Evolutionary conservation across 2,329 filamentous ascomycete species (phyloP).

Genomic region (Dactylellina leptospora): DNA sequence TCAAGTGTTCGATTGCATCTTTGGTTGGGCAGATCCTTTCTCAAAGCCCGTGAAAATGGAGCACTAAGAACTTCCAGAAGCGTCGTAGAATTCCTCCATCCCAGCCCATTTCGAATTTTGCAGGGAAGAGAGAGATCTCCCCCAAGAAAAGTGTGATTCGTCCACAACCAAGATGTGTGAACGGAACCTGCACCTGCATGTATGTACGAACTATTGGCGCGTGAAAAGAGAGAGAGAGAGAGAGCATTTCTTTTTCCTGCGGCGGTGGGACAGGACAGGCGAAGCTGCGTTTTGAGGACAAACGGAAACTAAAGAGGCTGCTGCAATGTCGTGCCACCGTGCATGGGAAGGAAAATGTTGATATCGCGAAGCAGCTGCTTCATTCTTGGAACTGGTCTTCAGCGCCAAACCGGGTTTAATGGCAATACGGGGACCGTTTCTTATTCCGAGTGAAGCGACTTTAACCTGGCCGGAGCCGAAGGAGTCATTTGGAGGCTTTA

Average conservation of each 20-base stretch:
- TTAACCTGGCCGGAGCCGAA: slow-evolving; percentile 13
- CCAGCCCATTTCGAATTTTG: slow-evolving; percentile 14
- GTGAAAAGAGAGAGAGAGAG: too few species aligned
- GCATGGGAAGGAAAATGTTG: slow-evolving; percentile 16
- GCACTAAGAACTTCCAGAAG: slow-evolving; percentile 53
- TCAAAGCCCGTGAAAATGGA: slow-evolving; percentile 51
- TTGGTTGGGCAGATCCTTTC: slow-evolving; percentile 53
- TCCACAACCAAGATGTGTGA: slow-evolving; percentile 21
- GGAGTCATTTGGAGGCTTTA: slow-evolving; percentile 22
- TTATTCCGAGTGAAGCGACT: neutral
- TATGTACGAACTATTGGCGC: too few species aligned
- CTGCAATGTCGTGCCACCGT: slow-evolving; percentile 28
- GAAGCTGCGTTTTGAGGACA: neutral
- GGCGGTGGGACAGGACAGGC: neutral
- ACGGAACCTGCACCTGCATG: slow-evolving; percentile 19
- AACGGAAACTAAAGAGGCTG: neutral
- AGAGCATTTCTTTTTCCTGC: slow-evolving; percentile 28
- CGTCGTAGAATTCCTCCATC: slow-evolving; percentile 50
- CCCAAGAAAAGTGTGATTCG: slow-evolving; percentile 45
- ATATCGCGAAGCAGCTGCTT: slow-evolving; percentile 5
- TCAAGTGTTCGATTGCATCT: slow-evolving; percentile 50
- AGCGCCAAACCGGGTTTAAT: slow-evolving; percentile 5
- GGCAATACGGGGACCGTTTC: neutral
- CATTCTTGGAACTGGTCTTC: neutral
- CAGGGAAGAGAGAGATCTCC: slow-evolving; percentile 30